Percentiles rank a stretch among this genome's conserved stretches.
These are phyloP conservation scores for Pascua sp. DNA, from an alignment of 1,284 basidiomycete species.

Conservation along the genomic window DNA sequence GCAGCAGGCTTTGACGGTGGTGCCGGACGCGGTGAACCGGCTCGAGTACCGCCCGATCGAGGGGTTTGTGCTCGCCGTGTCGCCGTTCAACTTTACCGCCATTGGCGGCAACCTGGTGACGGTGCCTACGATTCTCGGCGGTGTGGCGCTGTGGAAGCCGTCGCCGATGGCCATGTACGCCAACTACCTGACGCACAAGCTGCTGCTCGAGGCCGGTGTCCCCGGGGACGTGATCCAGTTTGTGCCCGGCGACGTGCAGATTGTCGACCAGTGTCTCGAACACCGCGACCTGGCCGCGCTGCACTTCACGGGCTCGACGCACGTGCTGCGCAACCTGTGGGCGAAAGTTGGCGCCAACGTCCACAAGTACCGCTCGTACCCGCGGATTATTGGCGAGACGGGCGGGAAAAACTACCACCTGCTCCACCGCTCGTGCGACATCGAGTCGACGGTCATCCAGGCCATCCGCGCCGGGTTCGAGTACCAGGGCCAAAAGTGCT, in stretches of 20 bases:
- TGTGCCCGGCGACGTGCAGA: conserved; percentile 72
- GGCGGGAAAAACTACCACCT: conserved; percentile 92
- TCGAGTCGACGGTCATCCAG: conserved; percentile 76
- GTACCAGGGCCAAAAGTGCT: conserved; percentile 73
- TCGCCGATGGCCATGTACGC: conserved; percentile 84
- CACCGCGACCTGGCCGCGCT: conserved; percentile 73
- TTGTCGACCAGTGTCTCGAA: conserved; percentile 64
- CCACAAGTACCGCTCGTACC: conserved; percentile 70
- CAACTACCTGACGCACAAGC: conserved; percentile 80
- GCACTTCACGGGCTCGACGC: conserved; percentile 88
- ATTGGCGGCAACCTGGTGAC: conserved; percentile 40
- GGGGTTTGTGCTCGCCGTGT: conserved; percentile 89
- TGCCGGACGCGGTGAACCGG: conserved; percentile 67
- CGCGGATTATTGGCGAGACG: conserved; percentile 62
- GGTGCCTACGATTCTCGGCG: conserved; percentile 80
- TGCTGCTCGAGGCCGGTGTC: conserved; percentile 80
- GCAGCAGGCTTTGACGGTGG: conserved; percentile 76
- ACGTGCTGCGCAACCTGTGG: conserved; percentile 85
- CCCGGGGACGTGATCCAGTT: conserved; percentile 90
- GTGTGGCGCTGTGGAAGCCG: conserved; percentile 89
- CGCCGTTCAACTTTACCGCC: conserved; percentile 79
- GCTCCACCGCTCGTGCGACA: conserved; percentile 72
- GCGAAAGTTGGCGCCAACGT: conserved; percentile 80
- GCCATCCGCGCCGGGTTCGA: conserved; percentile 79
- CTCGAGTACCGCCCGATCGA: conserved; percentile 86